Conservation (phyloP, 805 yeast species). For the Kuraishia borneana region DNA sequence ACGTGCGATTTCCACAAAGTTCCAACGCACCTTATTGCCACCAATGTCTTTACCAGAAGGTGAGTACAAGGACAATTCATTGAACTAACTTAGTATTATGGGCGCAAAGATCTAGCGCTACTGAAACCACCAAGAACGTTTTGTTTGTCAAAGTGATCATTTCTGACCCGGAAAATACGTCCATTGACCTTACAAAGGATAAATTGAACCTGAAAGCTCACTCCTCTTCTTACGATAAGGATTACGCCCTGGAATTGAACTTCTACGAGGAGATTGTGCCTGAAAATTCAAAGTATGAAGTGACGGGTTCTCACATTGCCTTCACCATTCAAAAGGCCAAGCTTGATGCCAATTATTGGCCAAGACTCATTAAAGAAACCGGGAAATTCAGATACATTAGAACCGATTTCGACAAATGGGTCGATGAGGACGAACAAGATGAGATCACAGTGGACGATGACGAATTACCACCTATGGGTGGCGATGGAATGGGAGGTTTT, state of each 20-base stretch:
- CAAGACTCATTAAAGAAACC: conserved; percentile 85
- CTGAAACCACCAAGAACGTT: conserved; percentile 63
- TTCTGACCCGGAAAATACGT: conserved; percentile 54
- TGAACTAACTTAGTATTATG: conserved; percentile 43
- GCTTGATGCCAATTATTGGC: conserved; percentile 77
- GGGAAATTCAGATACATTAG: conserved; percentile 68
- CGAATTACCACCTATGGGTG: conserved; percentile 21
- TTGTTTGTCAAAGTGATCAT: conserved; percentile 65
- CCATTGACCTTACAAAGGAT: conserved; percentile 48
- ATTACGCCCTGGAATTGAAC: conserved; percentile 60
- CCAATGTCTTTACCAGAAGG: conserved; percentile 4
- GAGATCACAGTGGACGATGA: conserved; percentile 40
- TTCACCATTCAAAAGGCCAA: conserved; percentile 64
- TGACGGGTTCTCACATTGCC: conserved; percentile 52
- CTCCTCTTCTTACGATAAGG: conserved; percentile 26
- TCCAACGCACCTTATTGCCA: too few relatives aligned
- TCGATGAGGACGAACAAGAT: conserved; percentile 96
- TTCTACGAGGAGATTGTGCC: conserved; percentile 69
- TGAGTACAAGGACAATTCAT: conserved; percentile 1
- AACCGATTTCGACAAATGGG: conserved; percentile 97
- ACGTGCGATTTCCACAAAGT: too few relatives aligned
- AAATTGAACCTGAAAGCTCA: conserved; percentile 39
- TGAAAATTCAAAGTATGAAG: conserved; percentile 43
- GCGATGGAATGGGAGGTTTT: conserved; percentile 16
- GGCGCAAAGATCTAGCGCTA: conserved; percentile 92